Conservation (phyloP, 2,329 filamentous ascomycete genomes). For the Neobulgaria alba region DNA sequence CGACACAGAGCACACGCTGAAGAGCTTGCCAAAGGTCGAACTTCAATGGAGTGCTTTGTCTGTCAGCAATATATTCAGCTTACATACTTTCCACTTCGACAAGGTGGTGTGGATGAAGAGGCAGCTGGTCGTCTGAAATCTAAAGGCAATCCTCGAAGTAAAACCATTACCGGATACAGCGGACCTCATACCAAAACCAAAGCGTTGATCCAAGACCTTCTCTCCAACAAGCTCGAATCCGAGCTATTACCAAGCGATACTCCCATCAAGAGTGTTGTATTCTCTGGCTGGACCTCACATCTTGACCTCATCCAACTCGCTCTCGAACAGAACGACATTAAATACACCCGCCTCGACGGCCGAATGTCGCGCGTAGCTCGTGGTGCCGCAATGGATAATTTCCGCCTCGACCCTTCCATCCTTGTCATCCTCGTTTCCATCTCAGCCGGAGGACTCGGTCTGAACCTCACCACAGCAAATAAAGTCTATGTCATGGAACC, state of each 20-base stretch:
- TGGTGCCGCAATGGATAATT: conserved; percentile 64
- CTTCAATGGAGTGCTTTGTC: conserved; percentile 50
- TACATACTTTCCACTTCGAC: conserved; percentile 60
- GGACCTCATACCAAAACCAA: conserved; percentile 90
- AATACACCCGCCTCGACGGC: conserved; percentile 77
- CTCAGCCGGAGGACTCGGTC: conserved; percentile 80
- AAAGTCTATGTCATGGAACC: conserved; percentile 97
- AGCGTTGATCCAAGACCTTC: conserved; percentile 68
- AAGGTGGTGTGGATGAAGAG: conserved; percentile 25
- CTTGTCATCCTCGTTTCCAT: conserved; percentile 86
- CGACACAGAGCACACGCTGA: conserved; percentile 47
- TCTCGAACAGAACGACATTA: conserved; percentile 57
- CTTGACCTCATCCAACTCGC: conserved; percentile 86
- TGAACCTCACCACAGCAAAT: conserved; percentile 81
- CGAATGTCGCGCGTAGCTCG: conserved; percentile 73
- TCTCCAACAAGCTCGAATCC: conserved; percentile 55
- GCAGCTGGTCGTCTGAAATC: conserved; percentile 19
- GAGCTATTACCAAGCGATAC: conserved; percentile 45
- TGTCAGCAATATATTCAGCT: conserved; percentile 58
- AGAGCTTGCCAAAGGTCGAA: conserved; percentile 33
- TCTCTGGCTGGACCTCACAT: conserved; percentile 93
- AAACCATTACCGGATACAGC: conserved; percentile 58
- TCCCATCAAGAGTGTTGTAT: conserved; percentile 87
- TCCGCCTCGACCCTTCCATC: conserved; percentile 63
- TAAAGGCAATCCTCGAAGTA: conserved; percentile 39